Conservation (phyloP, 2,329 filamentous ascomycete species). For the Calonectria pseudoreteaudii region DNA sequence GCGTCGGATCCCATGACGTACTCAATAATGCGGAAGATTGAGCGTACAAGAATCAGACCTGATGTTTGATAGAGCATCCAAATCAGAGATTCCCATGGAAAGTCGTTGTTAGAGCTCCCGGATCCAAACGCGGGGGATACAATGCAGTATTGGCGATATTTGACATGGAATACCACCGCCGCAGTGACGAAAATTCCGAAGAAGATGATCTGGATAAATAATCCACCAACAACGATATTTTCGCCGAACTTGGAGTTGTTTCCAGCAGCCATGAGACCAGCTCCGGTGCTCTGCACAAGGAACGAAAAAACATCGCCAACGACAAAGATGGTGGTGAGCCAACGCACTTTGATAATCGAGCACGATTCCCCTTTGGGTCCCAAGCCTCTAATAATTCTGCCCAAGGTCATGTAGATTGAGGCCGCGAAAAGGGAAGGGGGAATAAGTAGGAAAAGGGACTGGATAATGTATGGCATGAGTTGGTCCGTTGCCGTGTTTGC, state of each 20-base stretch:
- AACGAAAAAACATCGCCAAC: slow-evolving; percentile 31
- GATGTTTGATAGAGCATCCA: background rate
- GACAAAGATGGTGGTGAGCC: slow-evolving; percentile 36
- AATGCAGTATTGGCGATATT: background rate
- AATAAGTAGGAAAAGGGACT: slow-evolving; percentile 47
- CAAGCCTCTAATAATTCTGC: background rate
- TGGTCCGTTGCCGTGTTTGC: background rate
- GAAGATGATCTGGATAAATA: slow-evolving; percentile 64
- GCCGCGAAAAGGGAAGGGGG: slow-evolving; percentile 55
- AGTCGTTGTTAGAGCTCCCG: background rate
- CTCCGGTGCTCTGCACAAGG: slow-evolving; percentile 39
- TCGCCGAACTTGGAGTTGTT: slow-evolving; percentile 45
- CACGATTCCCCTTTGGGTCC: slow-evolving; percentile 50
- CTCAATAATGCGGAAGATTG: too few species aligned
- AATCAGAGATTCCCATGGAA: background rate
- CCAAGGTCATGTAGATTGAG: slow-evolving; percentile 46
- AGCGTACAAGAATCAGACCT: too few species aligned
- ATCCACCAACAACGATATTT: slow-evolving; percentile 62
- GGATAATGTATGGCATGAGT: slow-evolving; percentile 45
- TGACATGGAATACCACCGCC: background rate
- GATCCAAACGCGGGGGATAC: background rate
- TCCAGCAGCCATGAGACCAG: slow-evolving; percentile 39
- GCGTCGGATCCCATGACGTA: too few species aligned
- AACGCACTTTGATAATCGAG: slow-evolving; percentile 9
- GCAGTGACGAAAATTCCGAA: slow-evolving; percentile 63